Base-by-base conservation (phyloP, 371 early-diverging fungal genomes). In the Capniomyces stellatus region DNA sequence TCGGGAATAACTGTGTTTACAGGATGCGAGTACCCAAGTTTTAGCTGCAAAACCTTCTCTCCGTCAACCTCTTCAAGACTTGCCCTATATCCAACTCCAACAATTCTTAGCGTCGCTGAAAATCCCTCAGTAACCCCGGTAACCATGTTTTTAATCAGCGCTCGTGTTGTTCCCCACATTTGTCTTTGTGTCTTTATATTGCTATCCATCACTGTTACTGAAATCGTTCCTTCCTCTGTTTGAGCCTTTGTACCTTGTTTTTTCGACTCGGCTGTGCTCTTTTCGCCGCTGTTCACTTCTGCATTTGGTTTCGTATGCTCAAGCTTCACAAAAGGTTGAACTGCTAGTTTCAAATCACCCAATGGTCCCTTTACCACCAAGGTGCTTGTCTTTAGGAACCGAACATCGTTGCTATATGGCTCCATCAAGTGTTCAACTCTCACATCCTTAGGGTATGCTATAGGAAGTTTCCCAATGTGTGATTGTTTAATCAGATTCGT, bases 131-230 rank as follows among this genome's bases (percentile, higher is more conserved):
- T 78, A 1, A 93, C 93, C 21, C 95, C 97, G 6, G 71, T 70
- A 35, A 94, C 83, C 54, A 84, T 81, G 69, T 88, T 89, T 43
- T 78, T 77, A 43, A 94, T 76, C 41, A 89, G 67, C 15, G 87
- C 82, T 44, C 93, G 74, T 2, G 92, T 89, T 2, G 97, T 94
- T 48, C 97, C 97, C 97, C 97, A 96, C 91, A 88, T 90, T 43
- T 80, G 74, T 51, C 78, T 68, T 68, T 96, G 94, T 39, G 76
- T 66, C 61, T 81, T 80, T 46, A 74, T 64, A 19, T 52, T 53
- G 1, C 75, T 66, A 59, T 89, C 76, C 19, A 64, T 59, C 0
- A 92, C 80, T 0, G 65, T 49, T 10, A 95, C 75, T 15, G 66
- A 29, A 2, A 91, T 52, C 29, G 76, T 79, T 29, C 70, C 69